Conservation (phyloP, 768 basidiomycete genomes). For the Erythrobasidium yunnanense region DNA sequence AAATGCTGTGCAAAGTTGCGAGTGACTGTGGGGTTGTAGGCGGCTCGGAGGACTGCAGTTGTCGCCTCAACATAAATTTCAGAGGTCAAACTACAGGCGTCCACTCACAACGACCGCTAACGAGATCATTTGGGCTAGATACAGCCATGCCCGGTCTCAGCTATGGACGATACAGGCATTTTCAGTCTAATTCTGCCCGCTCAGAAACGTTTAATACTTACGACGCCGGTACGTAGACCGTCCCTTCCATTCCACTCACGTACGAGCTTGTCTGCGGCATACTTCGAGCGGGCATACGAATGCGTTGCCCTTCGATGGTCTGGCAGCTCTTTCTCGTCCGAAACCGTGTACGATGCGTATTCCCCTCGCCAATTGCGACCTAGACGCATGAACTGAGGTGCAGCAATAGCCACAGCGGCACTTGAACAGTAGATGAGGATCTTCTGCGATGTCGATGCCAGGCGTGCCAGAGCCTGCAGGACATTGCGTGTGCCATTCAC, state of each 20-base stretch:
- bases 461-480: background rate
- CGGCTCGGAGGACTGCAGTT: background rate
- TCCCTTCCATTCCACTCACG: background rate
- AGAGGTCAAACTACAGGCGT: background rate
- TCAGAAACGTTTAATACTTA: background rate
- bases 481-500: background rate
- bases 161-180: no score
- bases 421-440: background rate
- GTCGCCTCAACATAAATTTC: background rate
- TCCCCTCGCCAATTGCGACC: background rate
- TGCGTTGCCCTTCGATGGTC: background rate
- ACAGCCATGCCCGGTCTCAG: background rate
- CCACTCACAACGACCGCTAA: background rate
- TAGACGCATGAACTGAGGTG: background rate
- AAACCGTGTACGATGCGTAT: background rate
- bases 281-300: background rate
- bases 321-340: background rate
- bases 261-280: background rate
- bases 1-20: background rate
- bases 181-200: background rate
- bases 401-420: background rate
- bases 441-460: background rate
- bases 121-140: background rate
- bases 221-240: background rate
- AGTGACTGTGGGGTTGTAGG: background rate